Conservation (phyloP, 306 rosid genomes). For the Rosa chinensis region DNA sequence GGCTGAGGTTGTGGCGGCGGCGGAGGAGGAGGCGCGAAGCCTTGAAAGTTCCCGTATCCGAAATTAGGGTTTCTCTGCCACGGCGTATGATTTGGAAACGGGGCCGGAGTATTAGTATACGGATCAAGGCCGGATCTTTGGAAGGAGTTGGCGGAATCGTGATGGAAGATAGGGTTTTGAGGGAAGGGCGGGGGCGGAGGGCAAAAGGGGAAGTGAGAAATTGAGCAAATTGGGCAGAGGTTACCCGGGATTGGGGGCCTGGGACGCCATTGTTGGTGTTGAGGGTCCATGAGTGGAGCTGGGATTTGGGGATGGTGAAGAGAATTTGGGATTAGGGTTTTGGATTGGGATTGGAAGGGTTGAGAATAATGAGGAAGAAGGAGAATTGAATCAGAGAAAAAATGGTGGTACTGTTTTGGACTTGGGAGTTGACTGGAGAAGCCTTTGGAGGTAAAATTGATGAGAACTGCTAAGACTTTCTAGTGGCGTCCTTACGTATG, state of each 20-base stretch:
- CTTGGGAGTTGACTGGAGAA: neutral
- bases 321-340: neutral
- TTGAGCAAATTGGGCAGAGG: slow-evolving; percentile 46
- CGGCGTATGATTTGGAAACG: neutral
- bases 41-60: slow-evolving; percentile 23
- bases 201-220: slow-evolving; percentile 56
- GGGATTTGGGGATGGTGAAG: neutral
- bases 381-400: neutral
- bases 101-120: slow-evolving; percentile 10
- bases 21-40: neutral
- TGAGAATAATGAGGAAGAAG: neutral
- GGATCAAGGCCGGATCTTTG: slow-evolving; percentile 31
- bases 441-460: neutral
- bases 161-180: slow-evolving; percentile 39
- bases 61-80: slow-evolving; percentile 39
- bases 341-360: neutral
- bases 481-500: slow-evolving; percentile 9
- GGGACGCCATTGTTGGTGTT: slow-evolving; percentile 50
- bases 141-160: slow-evolving; percentile 17
- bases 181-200: slow-evolving; percentile 44
- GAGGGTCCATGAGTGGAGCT: slow-evolving; percentile 31
- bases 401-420: neutral
- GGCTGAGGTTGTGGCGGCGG: neutral
- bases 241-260: slow-evolving; percentile 38
- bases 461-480: neutral